Percentiles rank a stretch among this genome's conserved stretches.
phyloP scores from a whole-genome alignment of 2,329 filamentous ascomycete genomes.

The Venturia effusa region DNA sequence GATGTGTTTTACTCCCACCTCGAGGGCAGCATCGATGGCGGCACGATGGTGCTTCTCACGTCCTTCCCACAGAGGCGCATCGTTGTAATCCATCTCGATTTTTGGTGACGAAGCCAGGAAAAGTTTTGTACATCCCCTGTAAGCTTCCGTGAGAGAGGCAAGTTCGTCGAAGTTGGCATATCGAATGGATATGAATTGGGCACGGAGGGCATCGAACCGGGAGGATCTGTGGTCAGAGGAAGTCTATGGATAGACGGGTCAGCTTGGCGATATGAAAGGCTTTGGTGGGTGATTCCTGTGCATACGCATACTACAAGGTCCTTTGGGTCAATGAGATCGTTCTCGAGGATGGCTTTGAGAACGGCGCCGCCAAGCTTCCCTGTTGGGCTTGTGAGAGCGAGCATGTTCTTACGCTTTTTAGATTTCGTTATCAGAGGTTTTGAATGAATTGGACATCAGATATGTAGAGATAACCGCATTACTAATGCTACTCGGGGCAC shows the following conservation, averaged over 20 bases:
- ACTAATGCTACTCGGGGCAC: not conserved
- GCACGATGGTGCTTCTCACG: conserved; percentile 34
- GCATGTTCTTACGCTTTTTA: conserved; percentile 5
- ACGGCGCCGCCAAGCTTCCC: conserved; percentile 36
- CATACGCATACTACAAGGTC: conserved; percentile 6
- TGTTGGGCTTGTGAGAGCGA: conserved; percentile 29
- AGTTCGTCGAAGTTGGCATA: conserved; percentile 29
- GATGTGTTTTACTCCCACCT: conserved; percentile 32
- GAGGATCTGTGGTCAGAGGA: conserved; percentile 11
- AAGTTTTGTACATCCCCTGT: conserved; percentile 28
- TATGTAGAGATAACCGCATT: not conserved
- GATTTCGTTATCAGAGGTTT: no score
- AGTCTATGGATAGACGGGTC: no score
- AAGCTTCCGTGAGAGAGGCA: conserved; percentile 23
- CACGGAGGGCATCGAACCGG: not conserved
- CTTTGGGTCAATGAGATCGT: conserved; percentile 25
- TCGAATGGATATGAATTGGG: conserved; percentile 18
- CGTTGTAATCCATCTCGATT: conserved; percentile 33
- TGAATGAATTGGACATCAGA: no score
- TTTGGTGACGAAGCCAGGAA: conserved; percentile 35
- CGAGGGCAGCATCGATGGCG: conserved; percentile 31
- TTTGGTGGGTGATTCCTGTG: no score
- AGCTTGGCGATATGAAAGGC: no score
- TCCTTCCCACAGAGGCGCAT: conserved; percentile 30
- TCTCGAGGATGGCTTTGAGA: conserved; percentile 29